These are phyloP conservation scores for Brasenia schreberi DNA, from an alignment of 164 flowering plant genomes.

Conservation along the genomic window DNA sequence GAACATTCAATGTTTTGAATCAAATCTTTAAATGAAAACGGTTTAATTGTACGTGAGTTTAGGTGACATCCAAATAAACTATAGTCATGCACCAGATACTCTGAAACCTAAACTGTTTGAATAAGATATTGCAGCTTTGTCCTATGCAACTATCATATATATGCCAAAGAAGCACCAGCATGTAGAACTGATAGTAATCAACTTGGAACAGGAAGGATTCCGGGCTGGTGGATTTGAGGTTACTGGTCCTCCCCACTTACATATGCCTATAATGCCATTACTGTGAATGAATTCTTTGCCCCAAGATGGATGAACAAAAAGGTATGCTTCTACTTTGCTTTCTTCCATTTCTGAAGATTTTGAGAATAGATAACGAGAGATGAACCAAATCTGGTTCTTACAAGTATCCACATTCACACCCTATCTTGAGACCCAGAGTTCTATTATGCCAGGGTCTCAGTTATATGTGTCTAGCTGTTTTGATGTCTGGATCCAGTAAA, in stretches of 20 bases:
- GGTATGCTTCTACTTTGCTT: neutral
- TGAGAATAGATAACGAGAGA: neutral
- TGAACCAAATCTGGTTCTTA: no score
- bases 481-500: no score
- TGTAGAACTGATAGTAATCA: neutral
- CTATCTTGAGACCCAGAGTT: neutral
- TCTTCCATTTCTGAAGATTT: neutral
- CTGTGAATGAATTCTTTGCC: slow-evolving; percentile 38
- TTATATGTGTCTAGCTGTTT: no score
- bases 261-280: slow-evolving; percentile 37
- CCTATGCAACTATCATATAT: no score
- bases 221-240: slow-evolving; percentile 52
- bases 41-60: slow-evolving; percentile 12
- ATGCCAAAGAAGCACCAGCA: neutral
- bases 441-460: no score
- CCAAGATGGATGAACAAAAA: slow-evolving; percentile 31
- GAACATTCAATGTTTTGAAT: slow-evolving; percentile 9
- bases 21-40: no score
- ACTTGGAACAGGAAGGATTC: slow-evolving; percentile 2
- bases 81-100: neutral
- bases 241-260: slow-evolving; percentile 48
- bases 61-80: no score
- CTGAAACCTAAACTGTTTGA: no score
- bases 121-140: no score
- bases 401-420: neutral